Base-by-base conservation (phyloP, 257 asterid species). In the Solanum bulbocastanum region DNA sequence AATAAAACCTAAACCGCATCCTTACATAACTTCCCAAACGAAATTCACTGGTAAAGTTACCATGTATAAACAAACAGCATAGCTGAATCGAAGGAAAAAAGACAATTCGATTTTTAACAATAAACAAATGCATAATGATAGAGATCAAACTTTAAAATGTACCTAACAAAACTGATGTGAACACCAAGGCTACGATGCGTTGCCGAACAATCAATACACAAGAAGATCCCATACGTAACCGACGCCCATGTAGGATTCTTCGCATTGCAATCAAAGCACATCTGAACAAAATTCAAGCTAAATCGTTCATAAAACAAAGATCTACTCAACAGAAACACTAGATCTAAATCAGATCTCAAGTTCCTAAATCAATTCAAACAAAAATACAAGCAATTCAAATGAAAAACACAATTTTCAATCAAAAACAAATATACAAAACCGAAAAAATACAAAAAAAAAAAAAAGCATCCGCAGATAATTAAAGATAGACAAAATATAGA, bases 231-330 rank as follows among this genome's bases (percentile, higher is more conserved):
- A 90, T 94, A 97, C 33, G 99, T 90, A 72, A 97, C 98, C 68
- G 99, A 97, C 56, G 99, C 99, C 99, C 99, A 97, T n/a, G 96
- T 94, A 62, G 99, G 99, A 87, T 93, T 96, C 94, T 91, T 97
- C 33, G 99, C 96, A 86, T 96, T 96, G 93, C 99, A 97, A 90
- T 97, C 99, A 91, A 97, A 97, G 91, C 99, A 97, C 98, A 96
- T 96, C 99, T 97, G 91, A 65, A 32, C 37, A 68, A 71, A 83
- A 4, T 13, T 33, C 14, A 33, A 68, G 15, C 33, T 13, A 83
- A 71, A 83, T 87, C 66, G 36, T 23, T 65, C 52, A 83, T 69
- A 88, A 18, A 71, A 36, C 33, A 74, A 37, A 37, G 83, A 37
- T 74, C 13, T 27, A 79, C 39, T 44, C 65, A 79, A 12, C 84